These are phyloP conservation scores for Acacia pycnantha DNA, from an alignment of 331 rosid genomes.

Conservation along the genomic window DNA sequence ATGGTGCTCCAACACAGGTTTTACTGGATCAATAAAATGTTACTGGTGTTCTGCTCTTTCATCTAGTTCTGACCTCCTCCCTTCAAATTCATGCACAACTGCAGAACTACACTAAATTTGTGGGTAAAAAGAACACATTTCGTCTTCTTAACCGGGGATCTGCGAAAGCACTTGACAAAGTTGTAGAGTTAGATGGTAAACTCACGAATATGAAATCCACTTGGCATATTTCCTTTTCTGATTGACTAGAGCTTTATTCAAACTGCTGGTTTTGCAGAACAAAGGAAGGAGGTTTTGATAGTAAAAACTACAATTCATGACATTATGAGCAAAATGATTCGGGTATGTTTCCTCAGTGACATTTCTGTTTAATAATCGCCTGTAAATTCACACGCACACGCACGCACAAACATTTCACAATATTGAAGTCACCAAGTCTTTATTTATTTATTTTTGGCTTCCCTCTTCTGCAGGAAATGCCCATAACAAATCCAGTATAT, in stretches of 20 bases:
- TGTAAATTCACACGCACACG: not conserved
- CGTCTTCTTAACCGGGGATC: slow-evolving; percentile 98
- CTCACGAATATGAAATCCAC: slow-evolving; percentile 10
- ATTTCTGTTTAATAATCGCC: not conserved
- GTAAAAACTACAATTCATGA: slow-evolving; percentile 94
- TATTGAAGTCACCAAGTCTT: not conserved
- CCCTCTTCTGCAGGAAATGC: slow-evolving; percentile 76
- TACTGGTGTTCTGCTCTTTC: slow-evolving; percentile 7
- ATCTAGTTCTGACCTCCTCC: slow-evolving; percentile 8
- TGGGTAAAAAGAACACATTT: slow-evolving; percentile 83
- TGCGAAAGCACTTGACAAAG: slow-evolving; percentile 96
- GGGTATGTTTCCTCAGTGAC: slow-evolving; percentile 39
- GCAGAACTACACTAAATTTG: slow-evolving; percentile 82
- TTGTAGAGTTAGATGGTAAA: slow-evolving; percentile 86
- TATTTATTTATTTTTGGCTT: not conserved
- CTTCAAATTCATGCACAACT: slow-evolving; percentile 27
- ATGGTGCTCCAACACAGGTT: slow-evolving; percentile 92
- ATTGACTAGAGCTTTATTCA: slow-evolving; percentile 29
- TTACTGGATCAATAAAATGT: slow-evolving; percentile 23
- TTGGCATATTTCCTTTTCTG: slow-evolving; percentile 26
- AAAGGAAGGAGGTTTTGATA: slow-evolving; percentile 86
- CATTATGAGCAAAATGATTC: slow-evolving; percentile 87
- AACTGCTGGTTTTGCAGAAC: slow-evolving; percentile 54
- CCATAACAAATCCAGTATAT: slow-evolving; percentile 85
- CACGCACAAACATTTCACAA: not conserved